Base-by-base conservation (phyloP, 129 eudicot genomes). In the Tagetes erecta region DNA sequence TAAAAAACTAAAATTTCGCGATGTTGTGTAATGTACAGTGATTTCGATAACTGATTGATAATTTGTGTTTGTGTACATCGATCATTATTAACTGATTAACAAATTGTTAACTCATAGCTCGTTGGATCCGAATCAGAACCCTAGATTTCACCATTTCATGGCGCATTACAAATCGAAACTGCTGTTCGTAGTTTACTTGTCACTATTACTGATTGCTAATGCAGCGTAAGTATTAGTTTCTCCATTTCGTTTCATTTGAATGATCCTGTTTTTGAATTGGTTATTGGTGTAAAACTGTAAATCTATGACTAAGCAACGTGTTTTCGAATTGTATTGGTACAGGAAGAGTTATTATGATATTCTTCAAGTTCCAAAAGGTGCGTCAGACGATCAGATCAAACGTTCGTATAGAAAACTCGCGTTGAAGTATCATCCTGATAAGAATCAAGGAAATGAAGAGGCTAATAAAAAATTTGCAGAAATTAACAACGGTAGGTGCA, bases 381-480 rank as follows among this genome's bases (percentile, higher is more conserved):
- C 98, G 14, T 80, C 88, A 1, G 98, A 92, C 66, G 98, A 89
- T 11, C 98, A 92, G 80, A 89, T 92, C 72, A 92, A 89, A 68
- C 81, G 96, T 74, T 89, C 95, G 34, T 92, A 92, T 49, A 71
- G 98, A 40, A 92, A 92, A 78, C 87, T 92, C 3, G 98, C 96
- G 1, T 82, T 92, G 86, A 92, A 87, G 75, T 92, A 92, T 80
- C 96, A 92, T 77, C 96, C 92, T 8, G 98, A 92, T 78, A 92
- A 92, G 82, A 92, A 92, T 77, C 98, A 76, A 71, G 96, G 96
- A 68, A 92, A 92, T 80, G 98, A 92, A 68, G 96, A 92, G 71
- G 98, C 98, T 58, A 92, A 82, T 70, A 89, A 87, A 84, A 92
- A 84, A 81, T 92, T 92, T 39, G 98, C 92, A 0, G 98, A 89